These are phyloP conservation scores for Globisporangium iwayamae DNA, from an alignment of 352 stramenopile species.

Conservation along the genomic window DNA sequence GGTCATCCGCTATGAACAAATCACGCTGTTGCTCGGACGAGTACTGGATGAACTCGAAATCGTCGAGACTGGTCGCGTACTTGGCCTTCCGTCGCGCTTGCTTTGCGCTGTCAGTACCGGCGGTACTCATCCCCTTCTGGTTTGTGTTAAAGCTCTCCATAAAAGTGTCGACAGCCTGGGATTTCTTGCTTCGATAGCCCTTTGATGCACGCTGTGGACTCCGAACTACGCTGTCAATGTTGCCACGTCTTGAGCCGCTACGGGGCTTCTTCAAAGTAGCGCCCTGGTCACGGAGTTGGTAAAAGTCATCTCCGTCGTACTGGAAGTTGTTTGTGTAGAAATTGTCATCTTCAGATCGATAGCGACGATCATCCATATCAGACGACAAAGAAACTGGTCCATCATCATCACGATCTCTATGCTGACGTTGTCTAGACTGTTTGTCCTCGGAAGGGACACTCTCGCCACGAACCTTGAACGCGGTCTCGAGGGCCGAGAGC, in stretches of 20 bases:
- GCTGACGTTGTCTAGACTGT: background rate
- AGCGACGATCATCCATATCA: constrained; percentile 4
- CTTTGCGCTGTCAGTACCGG: background rate
- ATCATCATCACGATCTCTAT: background rate
- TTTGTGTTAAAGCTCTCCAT: constrained; percentile 12
- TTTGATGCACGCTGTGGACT: background rate
- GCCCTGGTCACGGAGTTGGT: constrained; percentile 3
- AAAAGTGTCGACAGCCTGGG: constrained; percentile 7
- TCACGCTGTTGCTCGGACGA: constrained; percentile 7
- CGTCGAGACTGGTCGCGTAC: constrained; percentile 32
- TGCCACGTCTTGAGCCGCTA: background rate
- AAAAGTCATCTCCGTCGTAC: constrained; percentile 21
- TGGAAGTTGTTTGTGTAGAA: constrained; percentile 16
- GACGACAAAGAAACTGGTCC: constrained; percentile 2
- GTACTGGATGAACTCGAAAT: constrained; percentile 29
- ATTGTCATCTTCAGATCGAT: constrained; percentile 4
- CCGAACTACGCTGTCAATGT: background rate
- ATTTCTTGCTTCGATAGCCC: background rate
- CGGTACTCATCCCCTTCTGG: constrained; percentile 1
- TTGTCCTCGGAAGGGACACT: constrained; percentile 13
- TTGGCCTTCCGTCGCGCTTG: constrained; percentile 1
- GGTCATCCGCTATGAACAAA: background rate
- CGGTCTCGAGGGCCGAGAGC: constrained; percentile 25
- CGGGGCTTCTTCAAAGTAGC: background rate
- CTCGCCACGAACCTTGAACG: constrained; percentile 27